Percentiles rank a stretch among this genome's conserved stretches.
Conservation (phyloP, 2,329 filamentous ascomycete genomes). For the Pestalotiopsis fici region DNA sequence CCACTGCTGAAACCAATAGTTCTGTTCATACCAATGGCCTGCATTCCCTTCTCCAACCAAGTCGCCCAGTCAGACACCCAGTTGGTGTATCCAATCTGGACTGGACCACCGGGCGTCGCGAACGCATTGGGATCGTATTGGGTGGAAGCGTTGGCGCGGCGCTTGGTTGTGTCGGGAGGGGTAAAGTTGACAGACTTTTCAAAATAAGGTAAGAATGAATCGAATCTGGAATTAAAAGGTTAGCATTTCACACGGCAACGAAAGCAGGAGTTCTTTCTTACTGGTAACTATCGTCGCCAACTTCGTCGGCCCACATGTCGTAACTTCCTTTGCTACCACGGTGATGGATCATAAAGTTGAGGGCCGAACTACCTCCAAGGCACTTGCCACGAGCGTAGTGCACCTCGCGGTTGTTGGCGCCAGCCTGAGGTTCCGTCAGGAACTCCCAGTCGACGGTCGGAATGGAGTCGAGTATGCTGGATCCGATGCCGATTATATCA, state of each 20-base stretch:
- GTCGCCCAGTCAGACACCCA: slow-evolving; percentile 39
- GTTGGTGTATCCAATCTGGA: slow-evolving; percentile 43
- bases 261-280: slow-evolving; percentile 8
- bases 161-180: slow-evolving; percentile 22
- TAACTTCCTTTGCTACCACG: slow-evolving; percentile 24
- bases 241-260: neutral
- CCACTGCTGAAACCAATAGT: slow-evolving; percentile 41
- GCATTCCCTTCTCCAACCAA: slow-evolving; percentile 38
- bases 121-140: slow-evolving; percentile 32
- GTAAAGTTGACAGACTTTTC: slow-evolving; percentile 29
- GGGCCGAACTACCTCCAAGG: slow-evolving; percentile 28
- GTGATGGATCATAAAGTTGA: slow-evolving; percentile 32
- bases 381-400: slow-evolving; percentile 32
- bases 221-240: slow-evolving; percentile 4
- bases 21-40: slow-evolving; percentile 39
- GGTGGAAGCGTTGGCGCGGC: slow-evolving; percentile 26
- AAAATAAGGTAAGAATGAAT: slow-evolving; percentile 22
- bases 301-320: slow-evolving; percentile 23
- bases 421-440: slow-evolving; percentile 20
- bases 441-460: slow-evolving; percentile 25
- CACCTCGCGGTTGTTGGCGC: slow-evolving; percentile 11
- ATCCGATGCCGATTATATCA: slow-evolving; percentile 20
- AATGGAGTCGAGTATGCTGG: slow-evolving; percentile 11
- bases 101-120: slow-evolving; percentile 30
- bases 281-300: slow-evolving; percentile 25